These are phyloP conservation scores for Mucor circinelloides DNA, from an alignment of 371 early-diverging fungal genomes.

Conservation along the genomic window DNA sequence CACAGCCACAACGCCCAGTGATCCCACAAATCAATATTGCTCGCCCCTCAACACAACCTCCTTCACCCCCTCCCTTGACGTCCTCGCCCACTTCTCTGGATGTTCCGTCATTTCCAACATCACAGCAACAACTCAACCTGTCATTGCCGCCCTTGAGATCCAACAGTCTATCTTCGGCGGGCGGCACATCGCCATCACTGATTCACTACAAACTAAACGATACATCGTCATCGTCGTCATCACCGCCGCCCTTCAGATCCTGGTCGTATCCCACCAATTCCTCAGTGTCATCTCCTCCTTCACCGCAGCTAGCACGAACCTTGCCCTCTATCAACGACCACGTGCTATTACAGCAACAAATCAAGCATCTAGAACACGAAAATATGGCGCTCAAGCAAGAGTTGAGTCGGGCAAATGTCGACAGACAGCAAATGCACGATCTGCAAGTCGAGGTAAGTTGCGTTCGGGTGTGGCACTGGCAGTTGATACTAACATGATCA, in stretches of 20 bases:
- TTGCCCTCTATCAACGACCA: neutral
- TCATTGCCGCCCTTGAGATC: too few species aligned
- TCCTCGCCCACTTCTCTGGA: too few species aligned
- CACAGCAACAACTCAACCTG: too few species aligned
- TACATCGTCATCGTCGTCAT: neutral
- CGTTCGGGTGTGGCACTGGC: too few species aligned
- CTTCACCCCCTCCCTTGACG: neutral
- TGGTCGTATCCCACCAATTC: slow-evolving; percentile 2
- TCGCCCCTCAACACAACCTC: slow-evolving; percentile 23
- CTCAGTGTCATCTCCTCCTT: neutral
- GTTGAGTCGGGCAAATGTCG: neutral
- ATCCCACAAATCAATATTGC: slow-evolving; percentile 34
- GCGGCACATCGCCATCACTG: too few species aligned
- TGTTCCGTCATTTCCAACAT: too few species aligned
- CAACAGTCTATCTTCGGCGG: neutral
- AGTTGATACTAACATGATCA: too few species aligned
- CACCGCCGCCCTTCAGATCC: neutral
- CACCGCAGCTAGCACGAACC: neutral
- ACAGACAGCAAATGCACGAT: too few species aligned
- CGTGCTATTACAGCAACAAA: neutral
- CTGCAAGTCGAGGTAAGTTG: too few species aligned
- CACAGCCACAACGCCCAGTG: slow-evolving; percentile 8
- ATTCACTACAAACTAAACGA: too few species aligned
- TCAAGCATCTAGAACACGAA: slow-evolving; percentile 12
- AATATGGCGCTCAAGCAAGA: slow-evolving; percentile 18